These are phyloP conservation scores for Lagenidium sp. DNA, from an alignment of 352 stramenopile genomes.

Conservation along the genomic window DNA sequence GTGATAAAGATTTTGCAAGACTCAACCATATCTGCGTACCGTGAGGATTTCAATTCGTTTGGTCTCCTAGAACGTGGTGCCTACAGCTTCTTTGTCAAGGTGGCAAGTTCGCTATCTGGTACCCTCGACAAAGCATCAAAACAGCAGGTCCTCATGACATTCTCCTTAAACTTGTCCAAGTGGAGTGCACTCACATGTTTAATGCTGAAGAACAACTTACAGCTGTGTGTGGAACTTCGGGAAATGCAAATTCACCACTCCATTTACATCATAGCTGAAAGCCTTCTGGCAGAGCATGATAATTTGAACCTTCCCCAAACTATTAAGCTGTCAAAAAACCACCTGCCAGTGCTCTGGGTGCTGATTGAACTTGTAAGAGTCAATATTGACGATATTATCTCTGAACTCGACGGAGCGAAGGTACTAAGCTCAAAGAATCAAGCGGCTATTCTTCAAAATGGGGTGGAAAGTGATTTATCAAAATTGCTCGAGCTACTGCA, in stretches of 20 bases:
- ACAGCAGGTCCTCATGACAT: slow-evolving; percentile 10
- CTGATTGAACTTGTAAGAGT: too few species aligned
- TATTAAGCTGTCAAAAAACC: too few species aligned
- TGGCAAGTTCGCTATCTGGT: slow-evolving; percentile 26
- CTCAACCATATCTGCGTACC: slow-evolving; percentile 20
- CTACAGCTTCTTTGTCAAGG: slow-evolving; percentile 38
- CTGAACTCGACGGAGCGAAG: too few species aligned
- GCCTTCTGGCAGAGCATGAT: slow-evolving; percentile 20
- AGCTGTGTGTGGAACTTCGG: slow-evolving; percentile 40
- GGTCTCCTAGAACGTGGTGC: slow-evolving; percentile 58
- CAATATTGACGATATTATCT: slow-evolving; percentile 3
- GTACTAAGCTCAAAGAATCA: too few species aligned
- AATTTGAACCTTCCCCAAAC: too few species aligned
- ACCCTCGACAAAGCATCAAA: slow-evolving; percentile 4
- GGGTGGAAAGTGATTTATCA: slow-evolving; percentile 49
- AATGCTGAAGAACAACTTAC: slow-evolving; percentile 43
- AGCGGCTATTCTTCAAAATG: slow-evolving; percentile 29
- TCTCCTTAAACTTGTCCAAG: slow-evolving; percentile 27
- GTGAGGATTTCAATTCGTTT: slow-evolving; percentile 39
- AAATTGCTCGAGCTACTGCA: slow-evolving; percentile 46
- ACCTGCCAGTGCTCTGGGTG: too few species aligned
- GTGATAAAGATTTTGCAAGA: slow-evolving; percentile 55
- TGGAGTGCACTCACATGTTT: slow-evolving; percentile 30
- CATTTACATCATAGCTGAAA: slow-evolving; percentile 44
- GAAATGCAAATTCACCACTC: slow-evolving; percentile 42